Evolutionary conservation across 2,329 filamentous ascomycete species (phyloP).

Genomic region (Alternaria longipes): DNA sequence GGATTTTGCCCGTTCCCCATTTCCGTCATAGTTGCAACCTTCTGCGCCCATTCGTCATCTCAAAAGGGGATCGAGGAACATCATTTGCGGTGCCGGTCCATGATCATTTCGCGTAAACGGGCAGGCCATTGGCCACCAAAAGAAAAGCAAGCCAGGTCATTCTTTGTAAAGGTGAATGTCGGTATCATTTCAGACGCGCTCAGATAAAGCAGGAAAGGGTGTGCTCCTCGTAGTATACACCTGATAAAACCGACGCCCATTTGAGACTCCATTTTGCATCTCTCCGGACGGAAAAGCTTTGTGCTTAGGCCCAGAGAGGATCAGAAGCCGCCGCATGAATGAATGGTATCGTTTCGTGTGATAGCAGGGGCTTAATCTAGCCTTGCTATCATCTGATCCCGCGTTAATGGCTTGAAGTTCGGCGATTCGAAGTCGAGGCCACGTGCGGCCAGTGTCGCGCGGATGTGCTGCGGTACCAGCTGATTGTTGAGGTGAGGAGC

Average conservation of each 20-base stretch:
- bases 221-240: slow-evolving; percentile 47
- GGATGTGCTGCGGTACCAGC: slow-evolving; percentile 85
- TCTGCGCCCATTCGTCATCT: slow-evolving; percentile 39
- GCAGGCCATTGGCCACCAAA: slow-evolving; percentile 37
- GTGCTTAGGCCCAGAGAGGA: slow-evolving; percentile 44
- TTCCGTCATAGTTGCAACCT: slow-evolving; percentile 39
- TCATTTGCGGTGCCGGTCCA: slow-evolving; percentile 47
- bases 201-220: slow-evolving; percentile 48
- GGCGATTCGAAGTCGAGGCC: slow-evolving; percentile 84
- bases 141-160: slow-evolving; percentile 48
- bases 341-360: slow-evolving; percentile 55
- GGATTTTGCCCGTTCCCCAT: slow-evolving; percentile 45
- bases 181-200: slow-evolving; percentile 52
- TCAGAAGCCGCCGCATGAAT: slow-evolving; percentile 48
- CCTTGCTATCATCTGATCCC: slow-evolving; percentile 97
- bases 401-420: slow-evolving; percentile 87
- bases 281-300: slow-evolving; percentile 43
- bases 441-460: slow-evolving; percentile 74
- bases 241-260: slow-evolving; percentile 47
- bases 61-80: slow-evolving; percentile 43
- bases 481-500: slow-evolving; percentile 85
- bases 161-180: slow-evolving; percentile 47
- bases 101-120: slow-evolving; percentile 38
- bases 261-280: slow-evolving; percentile 49
- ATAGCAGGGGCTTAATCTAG: slow-evolving; percentile 71